Evolutionary conservation across 768 basidiomycete species (phyloP).

Genomic region (Pleurotus giganteus): DNA sequence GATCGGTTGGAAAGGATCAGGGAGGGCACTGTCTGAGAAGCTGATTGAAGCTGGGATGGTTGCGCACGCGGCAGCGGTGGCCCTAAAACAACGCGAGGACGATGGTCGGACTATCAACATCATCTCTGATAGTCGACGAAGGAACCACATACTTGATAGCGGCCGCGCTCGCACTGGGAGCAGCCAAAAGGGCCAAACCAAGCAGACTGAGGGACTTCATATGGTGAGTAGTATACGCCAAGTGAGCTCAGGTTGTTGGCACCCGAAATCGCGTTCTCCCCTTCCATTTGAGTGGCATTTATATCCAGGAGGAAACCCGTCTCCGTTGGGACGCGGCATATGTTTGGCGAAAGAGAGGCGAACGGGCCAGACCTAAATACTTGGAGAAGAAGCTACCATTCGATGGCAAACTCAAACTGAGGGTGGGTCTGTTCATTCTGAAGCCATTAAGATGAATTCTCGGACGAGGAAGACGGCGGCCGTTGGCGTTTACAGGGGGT

Average conservation of each 20-base stretch:
- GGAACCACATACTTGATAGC: neutral
- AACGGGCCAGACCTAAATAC: too few species aligned
- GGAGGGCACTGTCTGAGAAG: neutral
- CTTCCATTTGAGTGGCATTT: neutral
- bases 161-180: neutral
- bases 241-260: neutral
- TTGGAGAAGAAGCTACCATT: too few species aligned
- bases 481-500: too few species aligned
- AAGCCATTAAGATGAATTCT: too few species aligned
- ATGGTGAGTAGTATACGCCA: neutral
- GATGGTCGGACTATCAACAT: too few species aligned
- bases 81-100: neutral
- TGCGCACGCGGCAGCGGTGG: neutral
- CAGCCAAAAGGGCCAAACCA: neutral
- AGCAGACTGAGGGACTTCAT: neutral
- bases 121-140: too few species aligned
- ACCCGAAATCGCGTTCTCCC: neutral
- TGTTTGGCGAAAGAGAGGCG: too few species aligned
- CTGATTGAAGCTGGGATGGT: neutral
- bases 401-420: too few species aligned
- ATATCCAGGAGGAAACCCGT: neutral
- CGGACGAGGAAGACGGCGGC: too few species aligned
- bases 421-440: too few species aligned
- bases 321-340: neutral
- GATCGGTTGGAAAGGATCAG: slow-evolving; percentile 51